phyloP scores from a whole-genome alignment of 257 asterid genomes.

The Paulownia fortunei region DNA sequence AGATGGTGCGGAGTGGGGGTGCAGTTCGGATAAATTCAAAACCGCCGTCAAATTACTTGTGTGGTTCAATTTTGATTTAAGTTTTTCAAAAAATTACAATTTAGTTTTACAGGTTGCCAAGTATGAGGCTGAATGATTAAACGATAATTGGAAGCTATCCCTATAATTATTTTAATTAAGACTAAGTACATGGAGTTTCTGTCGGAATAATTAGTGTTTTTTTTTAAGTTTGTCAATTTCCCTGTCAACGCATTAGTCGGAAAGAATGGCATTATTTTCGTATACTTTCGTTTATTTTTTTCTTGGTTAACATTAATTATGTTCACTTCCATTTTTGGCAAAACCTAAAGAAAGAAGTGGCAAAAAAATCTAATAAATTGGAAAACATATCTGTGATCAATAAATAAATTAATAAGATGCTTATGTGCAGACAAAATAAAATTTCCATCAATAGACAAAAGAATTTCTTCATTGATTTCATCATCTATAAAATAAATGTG shows the following conservation, averaged over 20 bases:
- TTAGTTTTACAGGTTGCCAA: background rate
- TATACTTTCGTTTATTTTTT: background rate
- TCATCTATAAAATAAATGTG: background rate
- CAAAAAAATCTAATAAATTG: background rate
- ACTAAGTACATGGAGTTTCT: background rate
- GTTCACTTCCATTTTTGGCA: background rate
- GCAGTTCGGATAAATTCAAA: no score
- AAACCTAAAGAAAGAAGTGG: background rate
- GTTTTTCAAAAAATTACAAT: background rate
- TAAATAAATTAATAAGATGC: background rate
- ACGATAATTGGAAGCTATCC: background rate
- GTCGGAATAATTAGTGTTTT: background rate
- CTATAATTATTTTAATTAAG: background rate
- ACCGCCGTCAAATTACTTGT: no score
- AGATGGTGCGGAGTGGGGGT: no score
- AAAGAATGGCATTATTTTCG: background rate
- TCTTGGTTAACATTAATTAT: background rate
- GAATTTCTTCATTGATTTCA: constrained; percentile 34
- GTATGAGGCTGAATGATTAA: background rate
- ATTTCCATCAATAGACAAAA: constrained; percentile 22
- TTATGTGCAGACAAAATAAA: constrained; percentile 27
- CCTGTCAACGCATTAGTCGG: background rate
- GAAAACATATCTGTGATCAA: background rate
- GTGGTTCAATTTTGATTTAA: no score
- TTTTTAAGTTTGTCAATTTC: background rate